These are phyloP conservation scores for Coprinopsis marcescibilis DNA, from an alignment of 768 basidiomycete species.

Conservation along the genomic window DNA sequence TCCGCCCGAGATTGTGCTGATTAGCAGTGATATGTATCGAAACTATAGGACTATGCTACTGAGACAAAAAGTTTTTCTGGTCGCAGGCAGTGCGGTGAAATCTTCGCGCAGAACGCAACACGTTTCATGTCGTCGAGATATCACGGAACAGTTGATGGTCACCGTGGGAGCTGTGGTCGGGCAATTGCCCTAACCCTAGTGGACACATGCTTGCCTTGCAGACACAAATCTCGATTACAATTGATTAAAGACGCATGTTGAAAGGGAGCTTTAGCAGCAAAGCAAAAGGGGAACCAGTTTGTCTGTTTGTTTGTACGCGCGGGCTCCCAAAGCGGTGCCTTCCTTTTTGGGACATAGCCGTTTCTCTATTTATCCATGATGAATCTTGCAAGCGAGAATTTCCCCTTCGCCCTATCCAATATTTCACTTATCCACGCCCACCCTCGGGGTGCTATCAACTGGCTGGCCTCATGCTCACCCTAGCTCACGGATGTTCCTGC, in stretches of 20 bases:
- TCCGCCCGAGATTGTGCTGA: too few species aligned
- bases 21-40: too few species aligned
- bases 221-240: not conserved
- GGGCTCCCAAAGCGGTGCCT: not conserved
- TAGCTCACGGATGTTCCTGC: constrained; percentile 77
- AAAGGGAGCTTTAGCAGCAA: not conserved
- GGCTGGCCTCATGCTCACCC: constrained; percentile 68
- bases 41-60: too few species aligned
- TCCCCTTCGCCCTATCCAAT: constrained; percentile 39
- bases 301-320: not conserved
- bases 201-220: not conserved
- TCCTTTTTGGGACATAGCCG: constrained; percentile 22
- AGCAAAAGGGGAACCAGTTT: not conserved
- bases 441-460: constrained; percentile 37
- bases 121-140: not conserved
- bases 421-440: constrained; percentile 28
- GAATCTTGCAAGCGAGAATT: constrained; percentile 34
- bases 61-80: not conserved
- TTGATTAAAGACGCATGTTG: not conserved
- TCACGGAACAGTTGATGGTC: not conserved
- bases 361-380: constrained; percentile 45
- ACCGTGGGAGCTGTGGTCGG: not conserved
- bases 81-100: not conserved
- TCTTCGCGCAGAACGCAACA: not conserved
- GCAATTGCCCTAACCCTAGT: not conserved